Evolutionary conservation across 2,329 filamentous ascomycete genomes (phyloP), one percentile per base, ranked within the genome.

Genomic region (Malbranchea zuffiana): DNA sequence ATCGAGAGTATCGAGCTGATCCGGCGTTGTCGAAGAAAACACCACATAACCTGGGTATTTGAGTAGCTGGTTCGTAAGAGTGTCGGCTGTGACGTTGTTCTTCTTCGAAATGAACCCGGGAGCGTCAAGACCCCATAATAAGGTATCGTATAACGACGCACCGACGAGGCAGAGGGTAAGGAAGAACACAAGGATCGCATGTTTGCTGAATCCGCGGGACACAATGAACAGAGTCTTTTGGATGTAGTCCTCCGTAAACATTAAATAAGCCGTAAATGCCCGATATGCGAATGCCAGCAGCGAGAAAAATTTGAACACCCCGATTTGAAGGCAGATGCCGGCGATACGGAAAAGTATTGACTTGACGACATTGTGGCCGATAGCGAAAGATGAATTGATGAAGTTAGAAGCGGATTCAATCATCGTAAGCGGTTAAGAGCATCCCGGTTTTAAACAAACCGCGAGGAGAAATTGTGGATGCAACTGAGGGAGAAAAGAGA

Each of bases 401-500:
- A 43, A 43, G 28, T 10, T 11, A 6, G 36, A 39, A 11, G 36
- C 11, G 19, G 31, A 32, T 4, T 31, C 6, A 21, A 36, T 31
- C 40, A 42, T 42, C 4, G 16, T 18, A 16, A 26, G 27, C n/a
- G 7, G 11, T n/a, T 16, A 12, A 19, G 18, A 21, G 10, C 30
- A 20, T 18, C 17, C n/a, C n/a, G n/a, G n/a, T n/a, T n/a, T n/a
- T n/a, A n/a, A 81, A 65, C 53, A 93, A 93, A 66, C 90, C 90
- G 48, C 80, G 90, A 55, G 98, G 98, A 59, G 72, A 98, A 37
- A 88, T 98, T 44, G 84, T 98, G 68, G 98, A 98, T 57, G 90
- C 90, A 50, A 90, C 98, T 62, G 90, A 98, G 69, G 90, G 90
- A 56, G 90, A 98, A 67, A n/a, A n/a, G n/a, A n/a, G n/a, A n/a